Evolutionary conservation across 1,284 basidiomycete genomes (phyloP).

Genomic region (Bondarzewia mesenterica): DNA sequence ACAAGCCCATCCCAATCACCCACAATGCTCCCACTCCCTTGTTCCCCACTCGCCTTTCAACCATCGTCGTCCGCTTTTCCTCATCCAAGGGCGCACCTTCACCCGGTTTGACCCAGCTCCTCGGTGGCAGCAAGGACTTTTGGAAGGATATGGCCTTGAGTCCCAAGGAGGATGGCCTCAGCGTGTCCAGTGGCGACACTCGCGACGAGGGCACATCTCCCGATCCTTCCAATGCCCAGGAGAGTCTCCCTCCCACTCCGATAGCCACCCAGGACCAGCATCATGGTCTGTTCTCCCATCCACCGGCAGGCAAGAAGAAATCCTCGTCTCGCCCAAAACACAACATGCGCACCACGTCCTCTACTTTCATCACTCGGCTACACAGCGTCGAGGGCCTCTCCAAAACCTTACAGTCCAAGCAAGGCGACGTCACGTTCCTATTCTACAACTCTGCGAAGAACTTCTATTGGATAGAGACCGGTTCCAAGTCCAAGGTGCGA

Average conservation of each 20-base stretch:
- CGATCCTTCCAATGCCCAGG: conserved; percentile 31
- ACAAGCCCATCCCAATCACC: conserved; percentile 53
- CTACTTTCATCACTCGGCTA: conserved; percentile 82
- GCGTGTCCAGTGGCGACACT: conserved; percentile 70
- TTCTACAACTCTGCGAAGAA: conserved; percentile 81
- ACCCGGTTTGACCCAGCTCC: conserved; percentile 57
- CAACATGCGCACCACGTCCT: conserved; percentile 81
- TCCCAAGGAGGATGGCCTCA: conserved; percentile 45
- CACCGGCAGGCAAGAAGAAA: conserved; percentile 53
- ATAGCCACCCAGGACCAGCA: conserved; percentile 25
- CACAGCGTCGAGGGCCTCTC: conserved; percentile 74
- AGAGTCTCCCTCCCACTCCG: conserved; percentile 25
- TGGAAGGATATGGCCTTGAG: conserved; percentile 35
- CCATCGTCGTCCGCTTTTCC: conserved; percentile 56
- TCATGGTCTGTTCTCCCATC: conserved; percentile 40
- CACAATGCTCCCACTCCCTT: conserved; percentile 36
- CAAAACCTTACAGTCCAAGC: conserved; percentile 67
- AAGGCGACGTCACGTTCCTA: conserved; percentile 75
- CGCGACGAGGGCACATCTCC: conserved; percentile 45
- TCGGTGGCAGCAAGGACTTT: conserved; percentile 48
- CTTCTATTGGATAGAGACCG: conserved; percentile 78
- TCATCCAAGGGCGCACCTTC: conserved; percentile 41
- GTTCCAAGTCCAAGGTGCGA: conserved; percentile 70
- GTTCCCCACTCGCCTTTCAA: conserved; percentile 57
- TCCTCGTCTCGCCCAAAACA: conserved; percentile 69